A percentile compares a stretch with the other conserved stretches of the same genome.
Conservation (phyloP, 805 yeast species). For the Ogataea chonburiensis region DNA sequence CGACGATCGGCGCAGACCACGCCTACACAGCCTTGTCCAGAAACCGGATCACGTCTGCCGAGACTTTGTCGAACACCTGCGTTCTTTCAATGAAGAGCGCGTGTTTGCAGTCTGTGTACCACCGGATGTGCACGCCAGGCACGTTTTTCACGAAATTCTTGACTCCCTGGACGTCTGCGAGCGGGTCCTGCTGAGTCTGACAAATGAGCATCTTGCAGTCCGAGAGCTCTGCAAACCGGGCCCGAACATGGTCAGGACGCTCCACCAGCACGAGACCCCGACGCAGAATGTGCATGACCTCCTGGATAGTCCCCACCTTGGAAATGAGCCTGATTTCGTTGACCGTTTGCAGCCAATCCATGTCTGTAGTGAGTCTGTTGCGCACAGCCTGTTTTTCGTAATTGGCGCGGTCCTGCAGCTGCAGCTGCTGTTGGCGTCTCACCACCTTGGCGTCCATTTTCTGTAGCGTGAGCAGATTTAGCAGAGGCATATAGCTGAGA, state of each 20-base stretch:
- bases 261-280: conserved; percentile 6
- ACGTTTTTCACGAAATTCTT: conserved; percentile 3
- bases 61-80: conserved; percentile 4
- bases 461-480: conserved; percentile 10
- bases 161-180: conserved; percentile 7
- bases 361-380: conserved; percentile 11
- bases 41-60: conserved; percentile 4
- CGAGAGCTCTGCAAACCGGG: conserved; percentile 1
- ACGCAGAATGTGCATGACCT: conserved; percentile 11
- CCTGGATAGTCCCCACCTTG: conserved; percentile 12
- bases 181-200: conserved; percentile 11
- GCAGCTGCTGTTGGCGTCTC: conserved; percentile 9
- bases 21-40: conserved; percentile 2
- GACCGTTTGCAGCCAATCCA: conserved; percentile 9
- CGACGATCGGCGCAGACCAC: too few relatives aligned
- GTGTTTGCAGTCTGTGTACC: conserved; percentile 12
- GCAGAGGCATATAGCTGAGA: conserved; percentile 9
- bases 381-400: conserved; percentile 5
- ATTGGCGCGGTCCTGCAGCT: conserved; percentile 1
- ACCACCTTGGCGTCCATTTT: conserved; percentile 5
- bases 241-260: conserved; percentile 1
- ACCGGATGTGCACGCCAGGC: conserved; percentile 2
- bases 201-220: conserved; percentile 8
- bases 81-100: conserved; percentile 10
- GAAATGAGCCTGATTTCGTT: conserved; percentile 12